phyloP scores from a whole-genome alignment of 345 rosid species.

The Eucalyptus fibrosa region DNA sequence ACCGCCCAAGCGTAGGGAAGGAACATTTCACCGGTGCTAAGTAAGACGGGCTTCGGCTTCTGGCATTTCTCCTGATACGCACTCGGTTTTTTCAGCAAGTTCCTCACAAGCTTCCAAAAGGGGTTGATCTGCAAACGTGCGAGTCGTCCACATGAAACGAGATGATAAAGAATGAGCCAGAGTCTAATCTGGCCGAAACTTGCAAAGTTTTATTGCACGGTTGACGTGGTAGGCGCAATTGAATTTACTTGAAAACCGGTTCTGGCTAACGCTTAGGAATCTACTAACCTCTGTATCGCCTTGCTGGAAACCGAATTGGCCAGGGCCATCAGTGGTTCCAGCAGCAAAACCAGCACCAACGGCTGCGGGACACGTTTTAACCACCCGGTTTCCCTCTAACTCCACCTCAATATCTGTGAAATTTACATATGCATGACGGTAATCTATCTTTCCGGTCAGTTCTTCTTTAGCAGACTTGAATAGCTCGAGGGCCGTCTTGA shows the following conservation, averaged over 20 bases:
- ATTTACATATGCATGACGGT: constrained; percentile 30
- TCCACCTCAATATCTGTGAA: constrained; percentile 36
- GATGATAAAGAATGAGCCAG: neutral
- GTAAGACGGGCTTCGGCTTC: constrained; percentile 38
- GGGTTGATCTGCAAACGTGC: constrained; percentile 14
- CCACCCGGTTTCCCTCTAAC: constrained; percentile 6
- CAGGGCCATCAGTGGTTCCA: constrained; percentile 57
- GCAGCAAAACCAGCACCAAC: constrained; percentile 56
- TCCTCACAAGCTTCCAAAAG: constrained; percentile 29
- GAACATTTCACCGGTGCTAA: constrained; percentile 47
- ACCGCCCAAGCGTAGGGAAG: constrained; percentile 50
- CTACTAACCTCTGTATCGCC: constrained; percentile 36
- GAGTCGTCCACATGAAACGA: neutral
- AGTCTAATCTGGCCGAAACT: neutral
- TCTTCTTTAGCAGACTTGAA: constrained; percentile 19
- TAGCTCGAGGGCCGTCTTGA: constrained; percentile 19
- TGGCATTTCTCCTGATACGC: constrained; percentile 39
- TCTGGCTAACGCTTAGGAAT: neutral
- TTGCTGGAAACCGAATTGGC: constrained; percentile 44
- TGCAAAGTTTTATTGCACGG: neutral
- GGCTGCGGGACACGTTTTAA: constrained; percentile 38
- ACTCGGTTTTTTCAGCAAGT: constrained; percentile 35
- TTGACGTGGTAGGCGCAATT: neutral
- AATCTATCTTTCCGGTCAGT: constrained; percentile 31
- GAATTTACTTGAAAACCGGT: neutral